These are phyloP conservation scores for Yamadazyma jaroonii DNA, from an alignment of 1,139 yeast species.

Conservation along the genomic window DNA sequence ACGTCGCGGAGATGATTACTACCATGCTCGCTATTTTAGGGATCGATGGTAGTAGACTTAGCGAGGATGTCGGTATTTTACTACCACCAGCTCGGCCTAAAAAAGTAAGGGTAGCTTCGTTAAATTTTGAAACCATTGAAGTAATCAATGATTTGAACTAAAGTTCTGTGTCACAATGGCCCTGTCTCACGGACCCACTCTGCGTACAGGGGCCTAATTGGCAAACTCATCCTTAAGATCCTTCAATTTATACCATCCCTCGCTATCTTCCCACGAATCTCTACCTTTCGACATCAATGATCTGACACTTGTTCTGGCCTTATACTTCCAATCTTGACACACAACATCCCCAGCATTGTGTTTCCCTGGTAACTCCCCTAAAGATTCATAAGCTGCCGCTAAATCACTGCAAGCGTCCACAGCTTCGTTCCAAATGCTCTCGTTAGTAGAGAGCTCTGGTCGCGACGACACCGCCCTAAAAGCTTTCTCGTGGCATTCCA, in stretches of 20 bases:
- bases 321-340: slow-evolving; percentile 89
- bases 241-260: slow-evolving; percentile 68
- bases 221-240: slow-evolving; percentile 48
- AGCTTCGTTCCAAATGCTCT: slow-evolving; percentile 70
- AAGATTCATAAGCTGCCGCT: slow-evolving; percentile 81
- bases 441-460: slow-evolving; percentile 64
- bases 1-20: too few species aligned
- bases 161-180: slow-evolving; percentile 5
- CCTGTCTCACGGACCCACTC: neutral
- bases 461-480: slow-evolving; percentile 67
- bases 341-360: slow-evolving; percentile 81
- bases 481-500: slow-evolving; percentile 86
- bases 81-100: neutral
- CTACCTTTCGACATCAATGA: slow-evolving; percentile 79
- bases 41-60: too few species aligned
- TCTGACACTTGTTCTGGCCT: slow-evolving; percentile 70
- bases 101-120: slow-evolving; percentile 18
- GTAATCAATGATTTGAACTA: slow-evolving; percentile 22
- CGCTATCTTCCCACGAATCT: slow-evolving; percentile 73
- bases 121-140: slow-evolving; percentile 27
- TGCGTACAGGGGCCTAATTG: neutral
- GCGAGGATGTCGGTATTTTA: neutral
- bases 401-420: slow-evolving; percentile 79
- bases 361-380: slow-evolving; percentile 85
- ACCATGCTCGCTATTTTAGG: too few species aligned